Evolutionary conservation across 2,329 filamentous ascomycete genomes (phyloP).

Genomic region (Delphinella strobiligena): DNA sequence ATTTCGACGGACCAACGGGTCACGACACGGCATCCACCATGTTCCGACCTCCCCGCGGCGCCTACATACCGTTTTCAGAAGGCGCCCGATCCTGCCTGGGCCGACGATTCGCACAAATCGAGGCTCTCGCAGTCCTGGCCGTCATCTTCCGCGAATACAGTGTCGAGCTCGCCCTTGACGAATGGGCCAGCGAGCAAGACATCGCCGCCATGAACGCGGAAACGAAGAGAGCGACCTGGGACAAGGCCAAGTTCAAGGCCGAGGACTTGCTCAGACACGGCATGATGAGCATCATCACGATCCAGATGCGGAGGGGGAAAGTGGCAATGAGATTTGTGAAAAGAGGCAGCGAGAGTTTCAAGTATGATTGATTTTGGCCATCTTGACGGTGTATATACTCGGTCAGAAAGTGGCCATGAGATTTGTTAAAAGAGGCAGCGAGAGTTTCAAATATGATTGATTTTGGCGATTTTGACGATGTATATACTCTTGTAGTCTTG

Average conservation of each 20-base stretch:
- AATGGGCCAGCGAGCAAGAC: conserved; percentile 32
- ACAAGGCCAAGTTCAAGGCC: conserved; percentile 46
- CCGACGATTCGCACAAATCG: conserved; percentile 44
- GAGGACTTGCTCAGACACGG: conserved; percentile 40
- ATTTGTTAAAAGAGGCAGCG: conserved; percentile 56
- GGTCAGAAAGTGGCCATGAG: conserved; percentile 52
- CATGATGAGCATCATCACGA: conserved; percentile 53
- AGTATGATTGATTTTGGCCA: conserved; percentile 25
- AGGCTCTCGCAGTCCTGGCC: conserved; percentile 42
- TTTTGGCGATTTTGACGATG: conserved; percentile 54
- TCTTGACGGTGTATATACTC: conserved; percentile 62
- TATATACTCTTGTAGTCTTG: too few species aligned
- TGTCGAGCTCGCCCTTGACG: conserved; percentile 55
- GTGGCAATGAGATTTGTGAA: conserved; percentile 58
- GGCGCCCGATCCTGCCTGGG: conserved; percentile 44
- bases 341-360: conserved; percentile 58
- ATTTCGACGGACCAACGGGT: conserved; percentile 44
- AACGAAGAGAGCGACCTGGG: conserved; percentile 46
- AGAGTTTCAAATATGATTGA: conserved; percentile 42
- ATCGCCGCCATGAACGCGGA: conserved; percentile 40
- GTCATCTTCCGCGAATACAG: conserved; percentile 46
- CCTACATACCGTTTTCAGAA: conserved; percentile 44
- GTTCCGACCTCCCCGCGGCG: conserved; percentile 43
- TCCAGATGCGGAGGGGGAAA: conserved; percentile 53
- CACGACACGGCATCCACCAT: conserved; percentile 48